A percentile compares a stretch with the other conserved stretches of the same genome.
phyloP scores from a whole-genome alignment of 2,329 filamentous ascomycete genomes.

The Pseudonectria buxi region DNA sequence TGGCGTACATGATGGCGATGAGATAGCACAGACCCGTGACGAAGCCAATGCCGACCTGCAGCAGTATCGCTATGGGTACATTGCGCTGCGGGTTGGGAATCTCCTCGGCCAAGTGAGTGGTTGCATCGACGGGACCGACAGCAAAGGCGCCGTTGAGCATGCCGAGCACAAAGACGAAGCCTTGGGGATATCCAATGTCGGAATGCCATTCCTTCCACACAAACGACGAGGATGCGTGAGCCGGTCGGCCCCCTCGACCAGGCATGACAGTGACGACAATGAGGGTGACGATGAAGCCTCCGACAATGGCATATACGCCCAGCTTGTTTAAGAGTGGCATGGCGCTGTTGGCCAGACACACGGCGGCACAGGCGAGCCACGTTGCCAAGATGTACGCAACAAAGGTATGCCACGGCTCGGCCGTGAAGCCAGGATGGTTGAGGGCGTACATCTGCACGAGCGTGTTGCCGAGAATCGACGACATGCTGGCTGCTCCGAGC shows the following conservation, averaged over 20 bases:
- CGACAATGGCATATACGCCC: conserved; percentile 43
- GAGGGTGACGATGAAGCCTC: conserved; percentile 48
- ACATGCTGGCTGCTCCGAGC: conserved; percentile 33
- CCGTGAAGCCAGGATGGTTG: conserved; percentile 31
- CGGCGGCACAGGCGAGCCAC: conserved; percentile 31
- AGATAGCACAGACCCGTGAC: conserved; percentile 46
- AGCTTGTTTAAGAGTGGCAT: conserved; percentile 48
- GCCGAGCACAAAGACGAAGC: conserved; percentile 35
- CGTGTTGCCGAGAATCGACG: conserved; percentile 34
- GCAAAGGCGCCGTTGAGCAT: conserved; percentile 61
- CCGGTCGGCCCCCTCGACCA: conserved; percentile 21
- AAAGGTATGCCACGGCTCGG: conserved; percentile 37
- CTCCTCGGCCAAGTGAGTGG: conserved; percentile 59
- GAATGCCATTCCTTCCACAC: conserved; percentile 36
- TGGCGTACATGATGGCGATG: conserved; percentile 50
- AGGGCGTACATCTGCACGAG: conserved; percentile 37
- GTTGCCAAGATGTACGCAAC: conserved; percentile 34
- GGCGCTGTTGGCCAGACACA: conserved; percentile 49
- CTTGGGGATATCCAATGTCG: conserved; percentile 33
- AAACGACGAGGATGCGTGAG: conserved; percentile 28
- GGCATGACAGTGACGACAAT: conserved; percentile 50
- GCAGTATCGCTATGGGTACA: conserved; percentile 45
- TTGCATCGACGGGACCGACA: conserved; percentile 59
- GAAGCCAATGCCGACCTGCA: conserved; percentile 45
- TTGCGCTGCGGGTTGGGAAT: conserved; percentile 46